Percentiles rank a stretch among this genome's conserved stretches.
These are phyloP conservation scores for Macrophomina phaseolina DNA, from an alignment of 2,329 filamentous ascomycete species.

Conservation along the genomic window DNA sequence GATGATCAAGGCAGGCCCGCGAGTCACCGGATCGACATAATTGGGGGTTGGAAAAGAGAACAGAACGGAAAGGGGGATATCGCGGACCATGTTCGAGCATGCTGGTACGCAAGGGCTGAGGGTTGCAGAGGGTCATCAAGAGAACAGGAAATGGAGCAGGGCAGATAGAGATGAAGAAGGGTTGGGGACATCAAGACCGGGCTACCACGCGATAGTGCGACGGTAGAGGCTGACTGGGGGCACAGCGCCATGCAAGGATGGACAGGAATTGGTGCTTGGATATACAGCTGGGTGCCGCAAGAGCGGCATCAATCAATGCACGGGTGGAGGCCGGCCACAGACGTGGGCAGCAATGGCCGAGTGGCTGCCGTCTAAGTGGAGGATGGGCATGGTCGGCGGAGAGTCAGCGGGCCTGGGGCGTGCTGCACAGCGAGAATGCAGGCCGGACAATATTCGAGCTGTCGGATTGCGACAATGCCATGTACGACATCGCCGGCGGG, in stretches of 20 bases:
- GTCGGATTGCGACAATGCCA: neutral
- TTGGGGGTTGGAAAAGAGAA: slow-evolving; percentile 48
- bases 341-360: too few species aligned
- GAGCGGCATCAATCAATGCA: too few species aligned
- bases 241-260: slow-evolving; percentile 10
- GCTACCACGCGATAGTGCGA: slow-evolving; percentile 20
- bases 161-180: neutral
- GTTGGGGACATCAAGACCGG: neutral
- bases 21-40: slow-evolving; percentile 48
- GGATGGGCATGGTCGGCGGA: neutral
- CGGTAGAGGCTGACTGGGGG: slow-evolving; percentile 2
- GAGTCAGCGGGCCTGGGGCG: neutral
- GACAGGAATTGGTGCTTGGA: neutral
- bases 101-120: neutral
- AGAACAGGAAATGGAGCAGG: too few species aligned
- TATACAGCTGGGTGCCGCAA: too few species aligned
- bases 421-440: neutral
- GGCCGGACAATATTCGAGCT: neutral
- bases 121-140: neutral
- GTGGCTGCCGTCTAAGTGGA: too few species aligned
- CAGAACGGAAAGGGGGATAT: slow-evolving; percentile 41
- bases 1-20: slow-evolving; percentile 48
- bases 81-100: slow-evolving; percentile 32
- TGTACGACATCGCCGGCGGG: neutral
- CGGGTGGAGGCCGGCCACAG: neutral